Base-by-base conservation (phyloP, 2,329 filamentous ascomycete genomes). In the Drechslera avenae region DNA sequence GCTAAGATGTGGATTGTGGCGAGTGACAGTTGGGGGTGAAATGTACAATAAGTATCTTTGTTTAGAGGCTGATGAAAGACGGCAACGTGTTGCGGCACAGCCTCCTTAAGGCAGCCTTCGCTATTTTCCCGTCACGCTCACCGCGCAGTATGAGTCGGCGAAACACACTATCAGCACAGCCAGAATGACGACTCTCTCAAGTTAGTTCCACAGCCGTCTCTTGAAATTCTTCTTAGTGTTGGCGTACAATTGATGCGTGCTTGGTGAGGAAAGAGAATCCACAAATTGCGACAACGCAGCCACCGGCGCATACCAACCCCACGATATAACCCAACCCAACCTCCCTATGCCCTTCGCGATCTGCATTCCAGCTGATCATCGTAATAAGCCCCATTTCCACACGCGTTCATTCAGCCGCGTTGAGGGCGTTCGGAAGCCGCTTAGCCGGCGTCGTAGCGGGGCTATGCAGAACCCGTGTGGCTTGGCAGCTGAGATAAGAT, bases 91-190 rank as follows among this genome's bases (percentile, higher is more conserved):
- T 33, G 18, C 30, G 30, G 48, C 48, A 46, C 48, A 50, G 48
- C 48, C 48, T 46, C 48, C n/a, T 46, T 50, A 21, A 50, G 48
- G 48, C 48, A 46, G 40, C 37, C 48, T 13, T 28, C 42, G 31
- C 36, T 19, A 26, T 44, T 31, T 39, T 26, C 13, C n/a, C 36
- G 36, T 36, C 21, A 46, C 35, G 18, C 26, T 31, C 18, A 32
- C 19, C 17, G 21, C 14, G n/a, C 30, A n/a, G 44, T 12, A 17
- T 21, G 14, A 16, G 1, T 26, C 28, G 33, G 32, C 18, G 26
- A 17, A 28, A 26, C 32, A 28, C 19, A 14, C 1, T 8, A 4
- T 19, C 2, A 1, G 26, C 26, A 28, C 26, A 14, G 16, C 12
- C 1, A 12, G 5, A 10, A 9, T 2, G 4, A 28, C 19, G 19